These are phyloP conservation scores for Auricularia heimuer DNA, from an alignment of 768 basidiomycete genomes.

Conservation along the genomic window DNA sequence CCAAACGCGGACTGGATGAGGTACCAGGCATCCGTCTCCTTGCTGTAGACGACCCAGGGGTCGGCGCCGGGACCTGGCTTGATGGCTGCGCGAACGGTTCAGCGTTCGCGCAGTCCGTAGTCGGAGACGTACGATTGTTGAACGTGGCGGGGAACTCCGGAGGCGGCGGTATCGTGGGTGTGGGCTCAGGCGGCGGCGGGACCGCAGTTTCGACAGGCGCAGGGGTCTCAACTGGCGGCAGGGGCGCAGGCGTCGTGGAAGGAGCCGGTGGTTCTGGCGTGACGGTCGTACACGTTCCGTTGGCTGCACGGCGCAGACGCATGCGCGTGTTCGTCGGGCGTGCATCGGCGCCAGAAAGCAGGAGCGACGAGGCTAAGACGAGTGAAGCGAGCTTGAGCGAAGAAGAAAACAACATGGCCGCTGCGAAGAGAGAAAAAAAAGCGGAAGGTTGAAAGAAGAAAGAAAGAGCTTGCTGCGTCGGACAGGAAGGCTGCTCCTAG, in stretches of 20 bases:
- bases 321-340: background rate
- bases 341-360: background rate
- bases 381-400: background rate
- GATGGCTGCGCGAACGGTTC: background rate
- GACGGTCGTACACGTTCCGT: background rate
- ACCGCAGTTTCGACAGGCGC: background rate
- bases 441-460: background rate
- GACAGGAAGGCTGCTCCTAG: too few relatives aligned
- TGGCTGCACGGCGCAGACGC: background rate
- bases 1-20: background rate
- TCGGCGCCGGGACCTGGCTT: background rate
- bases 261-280: background rate
- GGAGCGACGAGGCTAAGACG: background rate
- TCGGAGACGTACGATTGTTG: background rate
- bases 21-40: background rate
- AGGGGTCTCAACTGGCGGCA: background rate
- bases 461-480: background rate
- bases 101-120: background rate
- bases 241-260: background rate
- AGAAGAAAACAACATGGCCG: background rate
- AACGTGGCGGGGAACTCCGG: background rate
- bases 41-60: background rate
- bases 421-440: background rate
- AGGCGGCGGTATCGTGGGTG: background rate
- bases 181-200: background rate